phyloP scores from a whole-genome alignment of 257 asterid species.

The Prunella vulgaris region DNA sequence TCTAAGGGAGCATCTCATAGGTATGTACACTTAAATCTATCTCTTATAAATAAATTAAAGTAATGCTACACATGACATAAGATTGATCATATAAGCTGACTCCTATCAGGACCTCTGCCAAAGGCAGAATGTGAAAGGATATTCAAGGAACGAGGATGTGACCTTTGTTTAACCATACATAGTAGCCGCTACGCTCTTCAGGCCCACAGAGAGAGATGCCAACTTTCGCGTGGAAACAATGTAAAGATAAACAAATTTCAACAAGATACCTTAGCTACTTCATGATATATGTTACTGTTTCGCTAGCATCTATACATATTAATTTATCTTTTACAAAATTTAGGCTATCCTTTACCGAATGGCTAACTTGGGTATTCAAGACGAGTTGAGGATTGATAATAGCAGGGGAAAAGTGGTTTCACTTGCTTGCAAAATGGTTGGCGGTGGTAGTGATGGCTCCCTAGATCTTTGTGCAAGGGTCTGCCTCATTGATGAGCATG shows the following conservation, averaged over 20 bases:
- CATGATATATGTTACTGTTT: not conserved
- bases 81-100: slow-evolving; percentile 1
- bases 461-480: slow-evolving; percentile 84
- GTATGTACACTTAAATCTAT: slow-evolving; percentile 30
- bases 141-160: slow-evolving; percentile 87
- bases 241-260: slow-evolving; percentile 26
- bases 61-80: not conserved
- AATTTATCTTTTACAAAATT: not conserved
- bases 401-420: slow-evolving; percentile 66
- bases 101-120: slow-evolving; percentile 71
- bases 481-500: slow-evolving; percentile 70
- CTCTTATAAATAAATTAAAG: not conserved
- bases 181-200: slow-evolving; percentile 44
- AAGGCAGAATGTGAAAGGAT: slow-evolving; percentile 89
- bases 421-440: slow-evolving; percentile 89
- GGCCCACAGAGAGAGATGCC: slow-evolving; percentile 61
- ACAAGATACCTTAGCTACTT: not conserved
- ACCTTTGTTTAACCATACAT: slow-evolving; percentile 55
- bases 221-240: slow-evolving; percentile 57
- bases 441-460: slow-evolving; percentile 93
- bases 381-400: slow-evolving; percentile 65
- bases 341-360: slow-evolving; percentile 64
- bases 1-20: slow-evolving; percentile 87
- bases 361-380: slow-evolving; percentile 76
- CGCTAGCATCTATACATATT: not conserved